Base-by-base conservation (phyloP, 345 rosid genomes). In the Odontarrhena argentea region DNA sequence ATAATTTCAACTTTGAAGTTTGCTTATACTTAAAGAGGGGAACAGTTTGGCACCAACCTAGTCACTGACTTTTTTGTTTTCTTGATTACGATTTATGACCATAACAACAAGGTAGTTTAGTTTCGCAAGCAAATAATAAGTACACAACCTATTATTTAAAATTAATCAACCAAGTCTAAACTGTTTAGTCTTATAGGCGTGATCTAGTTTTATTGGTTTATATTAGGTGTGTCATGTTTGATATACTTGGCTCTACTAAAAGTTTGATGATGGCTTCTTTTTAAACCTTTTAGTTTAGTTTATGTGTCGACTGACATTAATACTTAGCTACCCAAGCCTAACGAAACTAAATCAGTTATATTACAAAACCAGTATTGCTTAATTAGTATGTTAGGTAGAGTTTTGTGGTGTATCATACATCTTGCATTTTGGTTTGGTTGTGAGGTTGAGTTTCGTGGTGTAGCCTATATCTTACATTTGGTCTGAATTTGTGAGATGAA, bases 1-100 rank as follows among this genome's bases (percentile, higher is more conserved):
- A 28, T 13, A 15, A 50, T 50, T 69, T 35, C 53, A 51, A 52
- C 46, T 34, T 67, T 45, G 18, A 55, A 24, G 36, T 50, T 52
- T 55, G 26, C 46, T 13, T 54, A 8, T 34, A 32, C 25, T 11
- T 11, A 59, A 50, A 50, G 53, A 52, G 38, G 26, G 38, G 38
- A 63, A 63, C 14, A 50, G 68, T 63, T 63, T 43, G 45, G 26
- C 37, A 60, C 61, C 26, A 52, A 25, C 46, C 53, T 69, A 15
- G 1, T 42, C 43, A 60, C 36, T 43, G 36, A 22, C 30, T 6
- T 3, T 50, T 41, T 41, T 25, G 9, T 37, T 49, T 69, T 48
- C 5, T 14, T 49, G 22, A 22, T 40, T 24, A 4, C 14, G 22
- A 18, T 18, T 30, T 30, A 41, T 24, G 47, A 25, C 37, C 9